Conservation (phyloP, 305 asterid genomes). For the Caryopteris hybrid region DNA sequence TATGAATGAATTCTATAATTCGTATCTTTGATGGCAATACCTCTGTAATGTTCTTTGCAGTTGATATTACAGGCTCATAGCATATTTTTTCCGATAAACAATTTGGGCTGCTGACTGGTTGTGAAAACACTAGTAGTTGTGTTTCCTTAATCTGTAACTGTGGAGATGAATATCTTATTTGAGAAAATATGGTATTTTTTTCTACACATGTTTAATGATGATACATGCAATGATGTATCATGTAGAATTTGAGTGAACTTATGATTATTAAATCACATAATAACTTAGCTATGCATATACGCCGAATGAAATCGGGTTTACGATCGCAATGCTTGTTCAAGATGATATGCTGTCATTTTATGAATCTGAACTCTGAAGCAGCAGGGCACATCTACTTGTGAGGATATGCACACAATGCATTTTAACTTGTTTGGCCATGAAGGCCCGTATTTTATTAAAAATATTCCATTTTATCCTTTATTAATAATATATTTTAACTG, state of each 20-base stretch:
- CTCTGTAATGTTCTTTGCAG: background rate
- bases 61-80: background rate
- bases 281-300: background rate
- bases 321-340: background rate
- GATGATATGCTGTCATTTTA: too few relatives aligned
- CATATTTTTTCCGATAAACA: background rate
- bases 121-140: background rate
- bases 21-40: background rate
- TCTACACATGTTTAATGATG: background rate
- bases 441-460: background rate
- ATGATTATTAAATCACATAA: background rate
- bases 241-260: background rate
- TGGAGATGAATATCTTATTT: background rate
- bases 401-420: background rate
- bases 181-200: background rate
- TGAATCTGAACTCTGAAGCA: background rate
- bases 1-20: too few relatives aligned
- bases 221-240: background rate
- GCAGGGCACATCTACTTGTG: background rate
- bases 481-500: slow-evolving; percentile 12
- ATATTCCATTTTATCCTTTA: background rate
- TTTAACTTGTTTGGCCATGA: background rate
- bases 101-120: background rate
- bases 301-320: background rate
- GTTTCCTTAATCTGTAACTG: background rate